Percentiles rank a stretch among this genome's conserved stretches.
Conservation (phyloP, 164 flowering plant genomes). For the Stephania japonica region DNA sequence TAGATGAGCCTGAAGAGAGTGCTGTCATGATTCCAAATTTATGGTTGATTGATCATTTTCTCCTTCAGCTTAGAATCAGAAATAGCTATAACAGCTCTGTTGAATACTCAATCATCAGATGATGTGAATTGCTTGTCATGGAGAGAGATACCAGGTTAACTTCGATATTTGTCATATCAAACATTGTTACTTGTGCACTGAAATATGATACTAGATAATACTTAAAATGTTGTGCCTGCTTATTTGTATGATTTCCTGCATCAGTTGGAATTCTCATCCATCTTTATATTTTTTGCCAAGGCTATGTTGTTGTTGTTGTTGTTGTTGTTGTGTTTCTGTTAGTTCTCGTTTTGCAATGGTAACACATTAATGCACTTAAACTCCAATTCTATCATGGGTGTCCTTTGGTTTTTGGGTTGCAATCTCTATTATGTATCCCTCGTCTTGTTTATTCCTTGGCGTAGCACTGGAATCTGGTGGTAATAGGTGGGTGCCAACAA, state of each 20-base stretch:
- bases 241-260: neutral
- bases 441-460: no score
- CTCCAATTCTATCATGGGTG: neutral
- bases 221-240: neutral
- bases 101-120: slow-evolving; percentile 3
- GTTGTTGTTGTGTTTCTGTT: neutral
- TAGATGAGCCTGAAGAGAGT: slow-evolving; percentile 7
- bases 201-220: neutral
- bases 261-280: neutral
- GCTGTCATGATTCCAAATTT: slow-evolving; percentile 11
- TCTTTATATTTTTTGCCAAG: neutral
- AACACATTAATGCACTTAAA: neutral
- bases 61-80: slow-evolving; percentile 9
- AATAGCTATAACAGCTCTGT: slow-evolving; percentile 6
- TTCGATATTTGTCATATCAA: neutral
- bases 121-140: neutral
- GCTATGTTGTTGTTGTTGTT: no score
- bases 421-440: neutral
- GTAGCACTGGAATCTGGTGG: neutral
- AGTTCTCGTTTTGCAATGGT: neutral
- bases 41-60: slow-evolving; percentile 13
- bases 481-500: neutral
- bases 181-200: neutral
- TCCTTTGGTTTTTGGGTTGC: neutral
- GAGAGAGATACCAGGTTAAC: neutral